Percentiles rank a stretch among this genome's conserved stretches.
Evolutionary conservation across 352 stramenopile species (phyloP).

Genomic region (Aphanomyces euteiches): DNA sequence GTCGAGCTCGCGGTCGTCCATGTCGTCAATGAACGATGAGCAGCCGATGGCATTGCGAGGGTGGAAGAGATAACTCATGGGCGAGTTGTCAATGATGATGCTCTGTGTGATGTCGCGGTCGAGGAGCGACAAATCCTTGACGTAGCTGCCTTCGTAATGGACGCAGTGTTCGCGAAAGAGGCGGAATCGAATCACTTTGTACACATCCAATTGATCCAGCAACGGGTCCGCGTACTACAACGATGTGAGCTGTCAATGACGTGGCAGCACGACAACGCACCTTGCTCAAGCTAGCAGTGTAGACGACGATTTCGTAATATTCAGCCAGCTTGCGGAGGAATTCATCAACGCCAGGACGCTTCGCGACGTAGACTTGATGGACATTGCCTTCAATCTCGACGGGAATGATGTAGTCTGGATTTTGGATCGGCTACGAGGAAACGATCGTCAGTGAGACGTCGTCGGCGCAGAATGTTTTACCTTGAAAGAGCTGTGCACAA

Average conservation of each 20-base stretch:
- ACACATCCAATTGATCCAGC: constrained; percentile 93
- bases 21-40: constrained; percentile 89
- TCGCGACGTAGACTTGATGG: constrained; percentile 88
- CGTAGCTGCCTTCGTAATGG: constrained; percentile 94
- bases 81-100: constrained; percentile 99
- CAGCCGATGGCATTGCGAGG: constrained; percentile 80
- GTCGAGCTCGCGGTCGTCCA: constrained; percentile 84
- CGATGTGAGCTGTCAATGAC: not conserved
- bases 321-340: constrained; percentile 96
- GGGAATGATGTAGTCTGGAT: constrained; percentile 96
- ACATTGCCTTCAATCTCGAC: constrained; percentile 92
- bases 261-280: not conserved
- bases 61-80: constrained; percentile 98
- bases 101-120: constrained; percentile 90
- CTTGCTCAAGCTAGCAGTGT: constrained; percentile 96
- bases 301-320: constrained; percentile 98
- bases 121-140: constrained; percentile 96
- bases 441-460: too few relatives aligned
- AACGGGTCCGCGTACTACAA: constrained; percentile 94
- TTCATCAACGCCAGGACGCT: constrained; percentile 91
- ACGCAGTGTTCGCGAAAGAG: constrained; percentile 95
- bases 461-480: not conserved
- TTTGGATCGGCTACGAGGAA: constrained; percentile 62
- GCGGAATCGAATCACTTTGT: constrained; percentile 85
- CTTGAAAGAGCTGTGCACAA: constrained; percentile 97